These are phyloP conservation scores for Blastomyces parvus DNA, from an alignment of 2,329 filamentous ascomycete genomes.

Conservation along the genomic window DNA sequence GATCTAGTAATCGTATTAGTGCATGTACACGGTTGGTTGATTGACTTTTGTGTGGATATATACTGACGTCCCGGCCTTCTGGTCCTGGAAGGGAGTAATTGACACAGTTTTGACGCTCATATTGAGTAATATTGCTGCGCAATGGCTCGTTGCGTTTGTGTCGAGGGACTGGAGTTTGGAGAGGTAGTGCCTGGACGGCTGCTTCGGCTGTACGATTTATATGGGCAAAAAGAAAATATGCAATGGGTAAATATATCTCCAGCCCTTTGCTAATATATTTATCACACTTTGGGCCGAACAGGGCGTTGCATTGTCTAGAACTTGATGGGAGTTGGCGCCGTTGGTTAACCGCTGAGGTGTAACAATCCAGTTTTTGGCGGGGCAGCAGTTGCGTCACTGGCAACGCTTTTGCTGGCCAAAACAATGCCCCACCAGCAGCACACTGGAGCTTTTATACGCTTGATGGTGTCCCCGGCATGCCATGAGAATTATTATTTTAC, in stretches of 20 bases:
- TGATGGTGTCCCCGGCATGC: too few relatives aligned
- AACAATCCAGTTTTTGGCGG: slow-evolving; percentile 6
- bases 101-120: slow-evolving; percentile 75
- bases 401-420: background rate
- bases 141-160: background rate
- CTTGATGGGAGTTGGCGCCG: background rate
- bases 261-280: background rate
- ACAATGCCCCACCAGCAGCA: background rate
- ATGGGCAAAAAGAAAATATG: too few relatives aligned
- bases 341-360: background rate
- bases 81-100: slow-evolving; percentile 80
- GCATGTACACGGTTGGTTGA: slow-evolving; percentile 11
- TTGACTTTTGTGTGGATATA: slow-evolving; percentile 15
- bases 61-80: slow-evolving; percentile 98
- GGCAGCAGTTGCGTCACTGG: slow-evolving; percentile 8
- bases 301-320: background rate
- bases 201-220: background rate
- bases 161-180: background rate
- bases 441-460: background rate
- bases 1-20: slow-evolving; percentile 51
- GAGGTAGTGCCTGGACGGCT: background rate
- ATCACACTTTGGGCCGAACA: background rate
- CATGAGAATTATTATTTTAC: too few relatives aligned
- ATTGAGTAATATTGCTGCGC: slow-evolving; percentile 23
- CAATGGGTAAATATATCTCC: background rate